These are phyloP conservation scores for Pinguiococcus pyrenoidosus DNA, from an alignment of 108 stramenopile species.

Conservation along the genomic window DNA sequence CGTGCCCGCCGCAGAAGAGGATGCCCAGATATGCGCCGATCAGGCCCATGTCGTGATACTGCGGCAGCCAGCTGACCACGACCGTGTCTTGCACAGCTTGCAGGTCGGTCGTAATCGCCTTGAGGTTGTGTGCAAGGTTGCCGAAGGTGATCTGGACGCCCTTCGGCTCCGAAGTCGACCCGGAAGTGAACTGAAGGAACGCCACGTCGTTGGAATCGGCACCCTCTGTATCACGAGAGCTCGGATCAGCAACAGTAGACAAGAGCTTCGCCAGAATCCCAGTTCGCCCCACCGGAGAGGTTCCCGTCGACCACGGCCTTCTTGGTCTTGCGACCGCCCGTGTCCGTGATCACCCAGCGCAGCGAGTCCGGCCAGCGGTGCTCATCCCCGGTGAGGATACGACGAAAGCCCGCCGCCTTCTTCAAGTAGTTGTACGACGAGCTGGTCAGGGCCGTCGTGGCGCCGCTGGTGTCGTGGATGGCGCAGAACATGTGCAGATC, in stretches of 20 bases:
- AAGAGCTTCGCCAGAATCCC: too few relatives aligned
- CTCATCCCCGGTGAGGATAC: too few relatives aligned
- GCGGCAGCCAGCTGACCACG: conserved; percentile 95
- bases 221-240: too few relatives aligned
- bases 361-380: too few relatives aligned
- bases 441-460: conserved; percentile 4
- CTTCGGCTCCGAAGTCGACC: conserved; percentile 29
- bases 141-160: conserved; percentile 28
- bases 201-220: conserved; percentile 21
- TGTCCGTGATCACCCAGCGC: too few relatives aligned
- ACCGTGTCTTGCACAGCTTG: conserved; percentile 44
- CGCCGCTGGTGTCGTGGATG: conserved; percentile 8
- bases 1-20: conserved; percentile 84
- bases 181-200: conserved; percentile 35
- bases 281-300: too few relatives aligned
- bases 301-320: too few relatives aligned
- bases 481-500: conserved; percentile 14
- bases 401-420: too few relatives aligned
- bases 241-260: too few relatives aligned
- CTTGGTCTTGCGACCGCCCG: too few relatives aligned
- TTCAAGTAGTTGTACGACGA: conserved; percentile 6
- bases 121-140: conserved; percentile 23
- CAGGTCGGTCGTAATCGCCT: not conserved
- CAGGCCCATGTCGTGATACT: conserved; percentile 99
- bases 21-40: conserved; percentile 84